These are phyloP conservation scores for Syncephalastrum contaminatum DNA, from an alignment of 371 early-diverging fungal species.

Conservation along the genomic window DNA sequence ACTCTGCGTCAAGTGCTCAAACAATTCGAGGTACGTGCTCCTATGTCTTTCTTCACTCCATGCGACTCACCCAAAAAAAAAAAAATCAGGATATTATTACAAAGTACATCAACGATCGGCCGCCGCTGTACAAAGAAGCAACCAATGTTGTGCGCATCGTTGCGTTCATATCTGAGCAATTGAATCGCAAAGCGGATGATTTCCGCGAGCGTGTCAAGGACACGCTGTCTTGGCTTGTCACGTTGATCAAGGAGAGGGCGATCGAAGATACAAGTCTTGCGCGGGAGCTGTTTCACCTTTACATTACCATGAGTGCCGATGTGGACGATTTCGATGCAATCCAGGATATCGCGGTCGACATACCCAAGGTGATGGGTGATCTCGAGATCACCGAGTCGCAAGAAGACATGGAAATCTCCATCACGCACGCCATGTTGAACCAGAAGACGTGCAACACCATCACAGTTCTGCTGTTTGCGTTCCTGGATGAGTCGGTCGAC, in stretches of 20 bases:
- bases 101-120: slow-evolving; percentile 28
- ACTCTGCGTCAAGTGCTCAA: slow-evolving; percentile 5
- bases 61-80: neutral
- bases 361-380: slow-evolving; percentile 34
- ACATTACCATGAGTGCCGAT: slow-evolving; percentile 28
- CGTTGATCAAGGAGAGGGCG: slow-evolving; percentile 31
- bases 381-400: slow-evolving; percentile 17
- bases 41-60: neutral
- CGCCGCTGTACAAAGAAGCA: slow-evolving; percentile 47
- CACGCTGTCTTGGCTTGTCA: slow-evolving; percentile 32
- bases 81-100: slow-evolving; percentile 22
- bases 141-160: slow-evolving; percentile 31
- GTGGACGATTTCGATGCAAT: slow-evolving; percentile 30
- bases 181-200: slow-evolving; percentile 17
- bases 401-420: slow-evolving; percentile 8
- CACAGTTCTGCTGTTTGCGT: slow-evolving; percentile 29
- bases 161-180: slow-evolving; percentile 20
- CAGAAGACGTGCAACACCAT: slow-evolving; percentile 26
- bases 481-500: slow-evolving; percentile 38
- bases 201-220: slow-evolving; percentile 11
- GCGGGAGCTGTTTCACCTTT: slow-evolving; percentile 27
- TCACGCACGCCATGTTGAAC: slow-evolving; percentile 37
- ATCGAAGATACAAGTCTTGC: slow-evolving; percentile 38
- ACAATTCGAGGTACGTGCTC: slow-evolving; percentile 15
- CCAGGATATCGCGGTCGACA: slow-evolving; percentile 29